Base-by-base conservation (phyloP, 1,284 basidiomycete species). In the Cryptococcus hybrid region DNA sequence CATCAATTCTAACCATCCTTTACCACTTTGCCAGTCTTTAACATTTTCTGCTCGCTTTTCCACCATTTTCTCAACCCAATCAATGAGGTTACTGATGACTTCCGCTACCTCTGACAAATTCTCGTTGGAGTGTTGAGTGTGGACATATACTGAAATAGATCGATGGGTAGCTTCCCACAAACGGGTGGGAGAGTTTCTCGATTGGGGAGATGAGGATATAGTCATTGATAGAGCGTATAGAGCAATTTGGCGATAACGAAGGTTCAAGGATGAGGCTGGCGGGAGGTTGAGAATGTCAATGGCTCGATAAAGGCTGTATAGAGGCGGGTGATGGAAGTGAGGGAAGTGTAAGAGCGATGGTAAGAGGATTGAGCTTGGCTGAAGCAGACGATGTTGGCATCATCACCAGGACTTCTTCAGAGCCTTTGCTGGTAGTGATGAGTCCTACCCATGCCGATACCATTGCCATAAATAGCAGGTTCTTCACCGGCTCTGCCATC, bases 1-100 rank as follows among this genome's bases (percentile, higher is more conserved):
- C 46, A 68, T 51, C 12, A 74, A 54, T 2, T 59, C 67, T 2
- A 62, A 51, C 66, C 71, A 72, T 47, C 64, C 66, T 35, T 61
- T 60, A 0, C 71, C 71, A 3, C 42, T 48, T 34, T 68, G 67
- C 70, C 71, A 73, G 9, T 46, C 55, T 0, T 37, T 46, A 11
- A 47, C 51, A 18, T 52, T 47, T 39, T 70, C 69, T 9, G 40
- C 54, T 2, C 65, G 61, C 1, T 47, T 45, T 7, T 47, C 47
- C 12, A 64, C 59, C 51, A 66, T 51, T 9, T n/a, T 44, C 34
- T 67, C 66, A 2, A 68, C 64, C 52, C 64, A 62, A 8, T 60
- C 59, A 0, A 72, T 61, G 1, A 69, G 48, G 2, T 51, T 37
- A 1, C 40, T 56, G n/a, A 72, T 57, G 5, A 58, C 54, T 1